Percentiles rank a stretch among this genome's conserved stretches.
phyloP scores from a whole-genome alignment of 75 land plant genomes.

The Chamaecyparis obtusa region DNA sequence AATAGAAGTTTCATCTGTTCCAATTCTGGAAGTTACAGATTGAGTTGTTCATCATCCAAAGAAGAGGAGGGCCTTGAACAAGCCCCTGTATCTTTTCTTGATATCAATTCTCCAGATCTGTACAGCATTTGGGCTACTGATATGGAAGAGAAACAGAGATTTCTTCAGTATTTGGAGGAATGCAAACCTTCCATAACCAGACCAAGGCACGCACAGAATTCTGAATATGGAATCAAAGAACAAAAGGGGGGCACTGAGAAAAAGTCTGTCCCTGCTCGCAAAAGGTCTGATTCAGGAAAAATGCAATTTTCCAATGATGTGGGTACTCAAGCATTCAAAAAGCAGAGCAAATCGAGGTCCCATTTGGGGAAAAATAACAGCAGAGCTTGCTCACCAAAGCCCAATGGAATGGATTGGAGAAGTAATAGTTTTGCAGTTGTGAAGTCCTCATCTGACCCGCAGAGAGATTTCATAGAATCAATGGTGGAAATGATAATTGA shows the following conservation, averaged over 20 bases:
- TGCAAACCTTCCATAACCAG: background rate
- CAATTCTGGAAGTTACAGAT: too few species aligned
- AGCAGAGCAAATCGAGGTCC: background rate
- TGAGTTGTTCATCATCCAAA: too few species aligned
- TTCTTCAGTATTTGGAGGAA: background rate
- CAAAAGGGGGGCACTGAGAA: background rate
- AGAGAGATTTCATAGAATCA: slow-evolving; percentile 66
- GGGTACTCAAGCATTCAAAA: background rate
- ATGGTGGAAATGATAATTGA: slow-evolving; percentile 90
- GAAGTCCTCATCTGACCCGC: slow-evolving; percentile 58
- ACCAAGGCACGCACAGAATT: background rate
- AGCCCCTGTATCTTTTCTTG: too few species aligned
- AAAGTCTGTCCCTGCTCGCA: background rate
- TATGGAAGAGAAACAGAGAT: background rate
- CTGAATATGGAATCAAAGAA: background rate
- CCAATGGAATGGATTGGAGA: background rate
- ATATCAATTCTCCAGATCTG: background rate
- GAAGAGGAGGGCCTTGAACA: too few species aligned
- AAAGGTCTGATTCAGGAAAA: background rate
- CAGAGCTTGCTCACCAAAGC: background rate
- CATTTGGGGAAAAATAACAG: too few species aligned
- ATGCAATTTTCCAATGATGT: background rate
- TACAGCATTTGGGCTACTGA: background rate
- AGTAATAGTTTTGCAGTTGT: slow-evolving; percentile 56
- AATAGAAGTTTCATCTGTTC: too few species aligned